These are phyloP conservation scores for Beverwykella pulmonaria DNA, from an alignment of 495 filamentous ascomycete species.

Conservation along the genomic window DNA sequence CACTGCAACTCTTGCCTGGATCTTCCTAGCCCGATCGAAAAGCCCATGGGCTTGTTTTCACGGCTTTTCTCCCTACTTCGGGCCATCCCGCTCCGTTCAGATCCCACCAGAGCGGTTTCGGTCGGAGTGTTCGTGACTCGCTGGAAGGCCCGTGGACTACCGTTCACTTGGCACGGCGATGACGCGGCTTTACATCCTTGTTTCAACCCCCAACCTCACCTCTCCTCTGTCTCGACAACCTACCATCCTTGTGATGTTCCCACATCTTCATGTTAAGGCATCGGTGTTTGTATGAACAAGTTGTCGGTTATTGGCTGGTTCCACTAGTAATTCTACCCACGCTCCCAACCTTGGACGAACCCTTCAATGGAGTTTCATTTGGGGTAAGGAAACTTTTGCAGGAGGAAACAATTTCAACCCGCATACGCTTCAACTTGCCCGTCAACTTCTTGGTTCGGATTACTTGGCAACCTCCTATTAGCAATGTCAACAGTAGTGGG, in stretches of 20 bases:
- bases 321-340: neutral
- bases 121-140: constrained; percentile 9
- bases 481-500: too few species aligned
- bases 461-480: neutral
- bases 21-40: neutral
- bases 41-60: neutral
- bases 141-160: neutral
- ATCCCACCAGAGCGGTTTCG: neutral
- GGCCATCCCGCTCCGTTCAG: neutral
- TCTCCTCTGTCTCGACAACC: neutral
- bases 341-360: neutral
- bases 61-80: neutral
- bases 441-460: neutral
- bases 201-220: neutral
- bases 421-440: neutral
- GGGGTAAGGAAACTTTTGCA: neutral
- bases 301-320: neutral
- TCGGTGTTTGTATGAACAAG: neutral
- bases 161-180: neutral
- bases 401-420: neutral
- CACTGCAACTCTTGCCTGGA: neutral
- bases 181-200: constrained; percentile 4
- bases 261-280: too few species aligned
- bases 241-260: neutral
- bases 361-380: neutral